These are phyloP conservation scores for Lipomyces chichibuensis DNA, from an alignment of 805 yeast genomes.

Conservation along the genomic window DNA sequence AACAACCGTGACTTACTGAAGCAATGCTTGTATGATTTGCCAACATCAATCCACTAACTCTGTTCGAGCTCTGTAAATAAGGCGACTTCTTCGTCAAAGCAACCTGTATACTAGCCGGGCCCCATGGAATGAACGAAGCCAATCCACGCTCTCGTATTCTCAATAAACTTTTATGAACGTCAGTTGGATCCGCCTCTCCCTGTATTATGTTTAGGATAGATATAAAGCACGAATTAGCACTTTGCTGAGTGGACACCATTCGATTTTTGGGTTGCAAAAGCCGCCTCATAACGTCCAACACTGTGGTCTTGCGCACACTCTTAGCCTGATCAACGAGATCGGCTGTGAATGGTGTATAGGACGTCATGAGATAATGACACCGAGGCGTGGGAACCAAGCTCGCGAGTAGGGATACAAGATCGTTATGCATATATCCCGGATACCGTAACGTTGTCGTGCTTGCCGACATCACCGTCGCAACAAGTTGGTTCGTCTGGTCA, in stretches of 20 bases:
- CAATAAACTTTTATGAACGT: constrained; percentile 55
- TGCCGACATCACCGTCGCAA: constrained; percentile 81
- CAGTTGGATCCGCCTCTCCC: constrained; percentile 69
- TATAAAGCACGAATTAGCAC: constrained; percentile 58
- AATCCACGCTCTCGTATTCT: constrained; percentile 49
- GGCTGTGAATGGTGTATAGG: constrained; percentile 76
- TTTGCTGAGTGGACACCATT: constrained; percentile 59
- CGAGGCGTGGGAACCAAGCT: constrained; percentile 85
- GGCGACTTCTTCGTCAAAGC: constrained; percentile 78
- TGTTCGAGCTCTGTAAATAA: constrained; percentile 50
- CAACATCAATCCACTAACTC: constrained; percentile 78
- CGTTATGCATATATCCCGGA: constrained; percentile 89
- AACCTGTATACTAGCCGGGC: constrained; percentile 75
- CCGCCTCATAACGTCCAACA: constrained; percentile 83
- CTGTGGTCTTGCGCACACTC: constrained; percentile 69
- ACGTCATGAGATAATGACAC: constrained; percentile 71
- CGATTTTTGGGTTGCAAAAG: constrained; percentile 75
- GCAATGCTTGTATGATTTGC: constrained; percentile 80
- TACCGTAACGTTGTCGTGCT: constrained; percentile 85
- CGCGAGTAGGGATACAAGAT: constrained; percentile 77
- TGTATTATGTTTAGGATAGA: constrained; percentile 70
- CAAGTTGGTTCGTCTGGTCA: constrained; percentile 79
- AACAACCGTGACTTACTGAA: constrained; percentile 40
- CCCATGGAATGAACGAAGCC: constrained; percentile 82
- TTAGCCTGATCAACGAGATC: constrained; percentile 64